Percentiles rank a stretch among this genome's conserved stretches.
Conservation (phyloP, 1,139 yeast species). For the Diutina siamensis region DNA sequence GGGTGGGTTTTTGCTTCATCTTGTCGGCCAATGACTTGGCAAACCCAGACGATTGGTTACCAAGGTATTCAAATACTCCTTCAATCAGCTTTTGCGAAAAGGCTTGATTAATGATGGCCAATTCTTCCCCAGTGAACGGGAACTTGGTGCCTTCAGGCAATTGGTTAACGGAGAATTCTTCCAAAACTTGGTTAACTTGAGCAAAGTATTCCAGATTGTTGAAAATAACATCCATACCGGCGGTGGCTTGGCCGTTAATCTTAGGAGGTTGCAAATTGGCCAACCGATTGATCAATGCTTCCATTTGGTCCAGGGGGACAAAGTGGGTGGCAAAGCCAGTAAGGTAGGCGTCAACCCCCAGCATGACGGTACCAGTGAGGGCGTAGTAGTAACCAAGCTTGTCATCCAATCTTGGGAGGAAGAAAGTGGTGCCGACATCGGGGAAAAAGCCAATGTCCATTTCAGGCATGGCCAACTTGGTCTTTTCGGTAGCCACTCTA, state of each 20-base stretch:
- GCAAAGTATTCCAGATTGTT: slow-evolving; percentile 32
- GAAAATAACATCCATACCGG: slow-evolving; percentile 17
- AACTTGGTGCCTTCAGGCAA: slow-evolving; percentile 44
- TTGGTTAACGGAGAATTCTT: slow-evolving; percentile 60
- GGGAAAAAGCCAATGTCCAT: slow-evolving; percentile 95
- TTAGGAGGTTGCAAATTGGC: slow-evolving; percentile 39
- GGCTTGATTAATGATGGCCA: slow-evolving; percentile 54
- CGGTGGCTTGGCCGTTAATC: slow-evolving; percentile 18
- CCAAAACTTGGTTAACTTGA: slow-evolving; percentile 60
- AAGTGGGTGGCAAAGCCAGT: slow-evolving; percentile 90
- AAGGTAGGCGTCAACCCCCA: slow-evolving; percentile 69
- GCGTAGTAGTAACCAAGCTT: slow-evolving; percentile 79
- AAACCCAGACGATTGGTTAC: slow-evolving; percentile 49
- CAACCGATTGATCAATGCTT: slow-evolving; percentile 52
- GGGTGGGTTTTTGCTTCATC: slow-evolving; percentile 53
- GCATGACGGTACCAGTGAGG: slow-evolving; percentile 68
- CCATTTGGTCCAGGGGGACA: slow-evolving; percentile 54
- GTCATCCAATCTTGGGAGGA: slow-evolving; percentile 73
- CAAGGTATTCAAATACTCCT: slow-evolving; percentile 47
- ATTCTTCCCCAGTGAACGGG: slow-evolving; percentile 44
- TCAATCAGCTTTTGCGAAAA: slow-evolving; percentile 52
- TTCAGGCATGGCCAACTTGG: slow-evolving; percentile 95
- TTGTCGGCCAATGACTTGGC: slow-evolving; percentile 49
- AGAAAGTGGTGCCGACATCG: slow-evolving; percentile 90
- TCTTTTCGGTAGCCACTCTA: slow-evolving; percentile 81